Evolutionary conservation across 2,329 filamentous ascomycete species (phyloP).

Genomic region (Sphaceloma murrayae): DNA sequence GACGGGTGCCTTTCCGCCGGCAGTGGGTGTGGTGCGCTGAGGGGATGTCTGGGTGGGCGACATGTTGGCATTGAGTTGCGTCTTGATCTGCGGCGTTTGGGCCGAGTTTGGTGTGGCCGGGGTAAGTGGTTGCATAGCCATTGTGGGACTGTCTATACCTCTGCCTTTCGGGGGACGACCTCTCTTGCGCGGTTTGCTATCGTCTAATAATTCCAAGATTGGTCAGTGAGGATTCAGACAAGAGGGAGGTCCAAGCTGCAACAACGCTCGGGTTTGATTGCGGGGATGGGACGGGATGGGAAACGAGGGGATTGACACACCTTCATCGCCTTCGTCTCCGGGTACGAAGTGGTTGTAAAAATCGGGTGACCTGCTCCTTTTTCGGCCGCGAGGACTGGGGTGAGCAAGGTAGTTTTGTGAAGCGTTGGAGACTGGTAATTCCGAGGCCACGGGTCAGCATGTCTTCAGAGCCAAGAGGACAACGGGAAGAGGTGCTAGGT

Average conservation of each 20-base stretch:
- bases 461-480: not conserved
- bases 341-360: constrained; percentile 35
- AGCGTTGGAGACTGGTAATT: constrained; percentile 33
- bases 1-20: constrained; percentile 54
- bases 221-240: constrained; percentile 21
- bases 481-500: too few relatives aligned
- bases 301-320: constrained; percentile 55
- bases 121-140: constrained; percentile 39
- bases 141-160: constrained; percentile 50
- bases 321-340: constrained; percentile 50
- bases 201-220: constrained; percentile 30
- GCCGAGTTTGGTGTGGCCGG: constrained; percentile 40
- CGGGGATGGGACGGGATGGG: too few relatives aligned
- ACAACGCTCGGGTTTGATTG: too few relatives aligned
- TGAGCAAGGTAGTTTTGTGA: constrained; percentile 37
- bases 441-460: constrained; percentile 30
- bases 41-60: constrained; percentile 54
- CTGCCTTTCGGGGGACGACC: constrained; percentile 55
- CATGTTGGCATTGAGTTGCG: constrained; percentile 38
- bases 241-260: not conserved
- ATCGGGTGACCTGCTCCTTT: constrained; percentile 70
- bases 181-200: constrained; percentile 46
- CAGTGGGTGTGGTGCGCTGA: constrained; percentile 66
- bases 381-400: constrained; percentile 58
- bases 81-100: constrained; percentile 47